Conservation (phyloP, 2,329 filamentous ascomycete genomes). For the Ophiostoma ulmi region DNA sequence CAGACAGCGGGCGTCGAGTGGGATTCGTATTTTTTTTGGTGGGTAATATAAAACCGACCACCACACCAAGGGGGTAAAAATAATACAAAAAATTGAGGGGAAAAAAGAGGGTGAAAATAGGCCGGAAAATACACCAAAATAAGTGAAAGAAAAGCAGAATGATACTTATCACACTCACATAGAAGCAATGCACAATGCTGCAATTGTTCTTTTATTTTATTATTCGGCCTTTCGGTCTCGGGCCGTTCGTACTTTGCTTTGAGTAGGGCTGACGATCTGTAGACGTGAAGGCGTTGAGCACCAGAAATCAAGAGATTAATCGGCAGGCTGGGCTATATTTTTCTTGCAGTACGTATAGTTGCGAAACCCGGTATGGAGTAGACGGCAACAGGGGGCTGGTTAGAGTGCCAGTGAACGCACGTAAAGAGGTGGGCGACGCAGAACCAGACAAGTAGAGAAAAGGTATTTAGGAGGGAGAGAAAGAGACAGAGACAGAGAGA, state of each 20-base stretch:
- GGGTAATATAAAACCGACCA: constrained; percentile 14
- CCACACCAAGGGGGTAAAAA: constrained; percentile 13
- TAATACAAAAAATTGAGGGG: background rate
- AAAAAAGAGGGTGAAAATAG: background rate
- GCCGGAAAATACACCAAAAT: background rate
- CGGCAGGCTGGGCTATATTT: background rate
- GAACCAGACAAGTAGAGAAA: background rate
- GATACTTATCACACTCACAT: background rate
- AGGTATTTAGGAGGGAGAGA: background rate
- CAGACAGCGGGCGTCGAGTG: constrained; percentile 8
- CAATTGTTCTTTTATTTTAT: background rate
- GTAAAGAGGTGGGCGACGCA: background rate
- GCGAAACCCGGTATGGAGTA: constrained; percentile 11
- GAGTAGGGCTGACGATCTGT: constrained; percentile 9
- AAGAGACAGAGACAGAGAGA: background rate
- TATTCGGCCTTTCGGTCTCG: background rate
- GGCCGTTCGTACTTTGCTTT: background rate
- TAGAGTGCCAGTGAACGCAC: background rate
- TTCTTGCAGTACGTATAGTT: background rate
- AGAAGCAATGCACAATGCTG: background rate
- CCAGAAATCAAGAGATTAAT: constrained; percentile 10
- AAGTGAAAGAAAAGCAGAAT: background rate
- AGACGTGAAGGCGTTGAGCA: background rate
- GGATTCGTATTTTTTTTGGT: constrained; percentile 16
- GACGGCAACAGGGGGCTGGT: constrained; percentile 11